phyloP scores from a whole-genome alignment of 305 asterid genomes.

The Fraxinus xanthoxyloides region DNA sequence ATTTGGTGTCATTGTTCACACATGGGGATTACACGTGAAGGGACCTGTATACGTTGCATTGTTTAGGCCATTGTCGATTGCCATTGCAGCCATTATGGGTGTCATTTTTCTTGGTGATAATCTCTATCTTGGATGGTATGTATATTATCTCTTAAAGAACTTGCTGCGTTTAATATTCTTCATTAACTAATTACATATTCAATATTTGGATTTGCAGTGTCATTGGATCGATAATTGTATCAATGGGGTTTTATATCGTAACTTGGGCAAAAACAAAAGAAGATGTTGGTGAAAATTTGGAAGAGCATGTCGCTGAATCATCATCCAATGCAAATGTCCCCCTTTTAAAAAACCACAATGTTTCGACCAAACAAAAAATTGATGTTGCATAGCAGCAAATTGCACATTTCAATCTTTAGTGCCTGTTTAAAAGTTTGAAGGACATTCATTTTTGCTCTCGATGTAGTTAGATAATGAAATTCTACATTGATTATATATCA shows the following conservation, averaged over 20 bases:
- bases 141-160: background rate
- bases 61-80: slow-evolving; percentile 30
- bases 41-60: slow-evolving; percentile 30
- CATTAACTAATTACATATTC: background rate
- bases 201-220: background rate
- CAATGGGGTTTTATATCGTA: background rate
- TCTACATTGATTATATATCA: background rate
- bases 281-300: background rate
- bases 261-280: background rate
- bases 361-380: background rate
- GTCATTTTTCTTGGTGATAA: slow-evolving; percentile 18
- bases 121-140: background rate
- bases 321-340: background rate
- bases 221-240: background rate
- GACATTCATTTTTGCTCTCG: background rate
- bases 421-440: background rate
- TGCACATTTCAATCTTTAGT: background rate
- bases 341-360: background rate
- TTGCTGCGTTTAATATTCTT: background rate
- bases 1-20: slow-evolving; percentile 12
- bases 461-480: background rate
- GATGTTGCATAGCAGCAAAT: background rate
- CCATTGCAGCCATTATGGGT: slow-evolving; percentile 27
- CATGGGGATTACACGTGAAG: slow-evolving; percentile 28
- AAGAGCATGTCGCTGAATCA: background rate